These are phyloP conservation scores for Staphylotrichum longicolle DNA, from an alignment of 495 filamentous ascomycete genomes.

Conservation along the genomic window DNA sequence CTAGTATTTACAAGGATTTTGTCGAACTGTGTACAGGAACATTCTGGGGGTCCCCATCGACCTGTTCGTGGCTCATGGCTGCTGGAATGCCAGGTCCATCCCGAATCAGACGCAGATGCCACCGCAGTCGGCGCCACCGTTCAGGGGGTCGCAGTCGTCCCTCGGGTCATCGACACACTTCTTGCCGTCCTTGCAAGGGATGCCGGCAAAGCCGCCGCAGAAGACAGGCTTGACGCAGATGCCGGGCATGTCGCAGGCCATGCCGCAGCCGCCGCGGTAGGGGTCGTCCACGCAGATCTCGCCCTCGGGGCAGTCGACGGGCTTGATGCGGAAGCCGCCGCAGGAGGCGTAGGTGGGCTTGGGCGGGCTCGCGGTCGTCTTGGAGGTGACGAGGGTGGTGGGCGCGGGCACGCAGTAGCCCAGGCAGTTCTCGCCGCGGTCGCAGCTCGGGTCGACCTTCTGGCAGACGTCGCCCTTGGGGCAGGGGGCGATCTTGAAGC, in stretches of 20 bases:
- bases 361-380: slow-evolving; percentile 8
- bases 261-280: slow-evolving; percentile 28
- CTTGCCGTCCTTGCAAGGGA: slow-evolving; percentile 27
- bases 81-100: background rate
- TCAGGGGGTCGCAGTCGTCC: slow-evolving; percentile 32
- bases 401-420: slow-evolving; percentile 20
- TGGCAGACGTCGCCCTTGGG: slow-evolving; percentile 18
- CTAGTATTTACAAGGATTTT: too few relatives aligned
- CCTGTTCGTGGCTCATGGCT: background rate
- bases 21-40: too few relatives aligned
- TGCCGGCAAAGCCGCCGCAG: slow-evolving; percentile 35
- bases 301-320: slow-evolving; percentile 21
- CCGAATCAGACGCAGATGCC: slow-evolving; percentile 29
- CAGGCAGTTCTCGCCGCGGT: slow-evolving; percentile 27
- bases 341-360: slow-evolving; percentile 26
- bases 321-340: slow-evolving; percentile 29
- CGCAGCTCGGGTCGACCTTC: slow-evolving; percentile 22
- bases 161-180: slow-evolving; percentile 34
- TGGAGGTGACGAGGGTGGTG: slow-evolving; percentile 13
- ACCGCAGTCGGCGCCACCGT: slow-evolving; percentile 33
- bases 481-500: slow-evolving; percentile 30
- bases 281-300: slow-evolving; percentile 35
- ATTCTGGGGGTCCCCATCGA: background rate
- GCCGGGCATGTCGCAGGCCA: slow-evolving; percentile 33
- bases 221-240: slow-evolving; percentile 33